Conservation (phyloP, 805 yeast genomes). For the Barnettozyma pratensis region DNA sequence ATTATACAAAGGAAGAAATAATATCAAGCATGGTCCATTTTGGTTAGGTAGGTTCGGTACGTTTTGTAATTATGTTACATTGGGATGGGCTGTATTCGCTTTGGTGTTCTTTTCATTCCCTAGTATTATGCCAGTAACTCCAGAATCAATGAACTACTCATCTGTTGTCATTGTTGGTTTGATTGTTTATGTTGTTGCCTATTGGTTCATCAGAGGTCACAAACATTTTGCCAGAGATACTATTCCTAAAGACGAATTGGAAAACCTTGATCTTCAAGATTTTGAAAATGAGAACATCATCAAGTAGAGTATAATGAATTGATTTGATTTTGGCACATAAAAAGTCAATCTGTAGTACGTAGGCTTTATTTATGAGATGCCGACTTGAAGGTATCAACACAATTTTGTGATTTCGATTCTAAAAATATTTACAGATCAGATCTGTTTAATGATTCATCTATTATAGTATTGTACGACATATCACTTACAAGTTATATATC, state of each 20-base stretch:
- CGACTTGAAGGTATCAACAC: background rate
- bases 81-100: slow-evolving; percentile 56
- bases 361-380: background rate
- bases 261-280: background rate
- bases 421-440: too few species aligned
- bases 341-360: background rate
- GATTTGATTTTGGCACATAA: too few species aligned
- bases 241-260: background rate
- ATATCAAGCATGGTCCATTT: slow-evolving; percentile 58
- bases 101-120: slow-evolving; percentile 63
- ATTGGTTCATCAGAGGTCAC: slow-evolving; percentile 46
- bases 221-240: slow-evolving; percentile 28
- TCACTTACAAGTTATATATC: background rate
- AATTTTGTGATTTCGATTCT: too few species aligned
- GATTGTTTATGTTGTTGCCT: slow-evolving; percentile 37
- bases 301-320: background rate
- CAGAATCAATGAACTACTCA: slow-evolving; percentile 66
- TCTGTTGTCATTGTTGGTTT: slow-evolving; percentile 49
- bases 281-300: background rate
- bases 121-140: slow-evolving; percentile 52
- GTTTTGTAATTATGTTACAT: slow-evolving; percentile 43
- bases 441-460: too few species aligned
- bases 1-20: slow-evolving; percentile 43
- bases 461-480: too few species aligned
- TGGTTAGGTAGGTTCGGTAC: slow-evolving; percentile 57